These are phyloP conservation scores for Kregervanrija fluxuum DNA, from an alignment of 805 yeast genomes.

Conservation along the genomic window DNA sequence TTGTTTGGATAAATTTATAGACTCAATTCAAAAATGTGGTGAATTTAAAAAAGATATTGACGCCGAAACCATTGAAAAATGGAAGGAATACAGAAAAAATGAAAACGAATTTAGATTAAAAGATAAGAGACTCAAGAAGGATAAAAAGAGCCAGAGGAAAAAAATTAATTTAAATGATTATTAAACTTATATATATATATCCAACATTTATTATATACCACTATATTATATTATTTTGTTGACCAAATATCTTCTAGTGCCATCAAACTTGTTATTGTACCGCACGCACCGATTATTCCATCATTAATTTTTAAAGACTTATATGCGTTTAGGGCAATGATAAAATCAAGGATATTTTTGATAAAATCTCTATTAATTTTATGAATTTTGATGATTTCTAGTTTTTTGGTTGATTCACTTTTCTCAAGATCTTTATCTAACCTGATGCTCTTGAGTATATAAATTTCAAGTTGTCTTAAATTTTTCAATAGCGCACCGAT, in stretches of 20 bases:
- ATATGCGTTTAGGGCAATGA: constrained; percentile 69
- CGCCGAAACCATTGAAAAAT: constrained; percentile 33
- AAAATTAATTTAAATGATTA: constrained; percentile 13
- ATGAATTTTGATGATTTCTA: constrained; percentile 34
- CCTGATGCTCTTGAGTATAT: constrained; percentile 24
- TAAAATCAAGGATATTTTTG: constrained; percentile 70
- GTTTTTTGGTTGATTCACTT: constrained; percentile 20
- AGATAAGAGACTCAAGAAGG: constrained; percentile 16
- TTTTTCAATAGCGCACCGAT: constrained; percentile 56
- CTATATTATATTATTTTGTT: constrained; percentile 20
- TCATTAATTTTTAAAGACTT: constrained; percentile 57
- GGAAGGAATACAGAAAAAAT: constrained; percentile 29
- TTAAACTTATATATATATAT: background rate
- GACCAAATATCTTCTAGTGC: constrained; percentile 74
- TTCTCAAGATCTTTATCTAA: constrained; percentile 23
- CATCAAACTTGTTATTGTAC: constrained; percentile 70
- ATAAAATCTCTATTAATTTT: constrained; percentile 52
- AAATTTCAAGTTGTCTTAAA: constrained; percentile 42
- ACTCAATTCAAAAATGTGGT: constrained; percentile 33
- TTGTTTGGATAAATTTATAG: constrained; percentile 38
- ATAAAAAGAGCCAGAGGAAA: constrained; percentile 18
- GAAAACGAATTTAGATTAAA: constrained; percentile 18
- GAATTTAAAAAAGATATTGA: constrained; percentile 32
- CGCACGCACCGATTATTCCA: constrained; percentile 78
- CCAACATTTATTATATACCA: background rate